Evolutionary conservation across 1,284 basidiomycete genomes (phyloP), one percentile per base, ranked within the genome.

Genomic region (Anthracocystis setariae): DNA sequence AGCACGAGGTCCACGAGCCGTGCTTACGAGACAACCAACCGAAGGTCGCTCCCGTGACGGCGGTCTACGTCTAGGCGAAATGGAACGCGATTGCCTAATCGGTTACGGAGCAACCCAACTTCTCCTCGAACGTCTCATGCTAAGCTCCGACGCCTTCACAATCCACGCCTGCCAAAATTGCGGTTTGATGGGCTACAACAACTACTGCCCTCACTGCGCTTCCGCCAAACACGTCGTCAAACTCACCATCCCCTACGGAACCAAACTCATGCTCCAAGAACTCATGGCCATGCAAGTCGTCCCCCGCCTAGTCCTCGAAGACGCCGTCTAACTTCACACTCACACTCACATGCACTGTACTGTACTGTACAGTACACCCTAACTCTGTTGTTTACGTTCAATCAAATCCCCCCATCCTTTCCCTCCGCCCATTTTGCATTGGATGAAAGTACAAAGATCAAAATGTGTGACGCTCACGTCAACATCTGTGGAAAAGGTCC

Each of bases 21-120:
- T 94, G 15, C 86, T 98, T 47, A 99, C 96, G 2, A 90, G 96
- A 29, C 96, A 99, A 84, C 96, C 96, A 1, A 98, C 96, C 1
- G 96, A 99, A 85, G 96, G 96, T 85, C 90, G 96, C 57, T 96
- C 93, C 46, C 89, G 96, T 63, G 96, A 98, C 84, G 96, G 96
- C 80, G 96, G 96, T 69, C 86, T 99, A 70, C 92, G 96, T 59
- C 87, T 99, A 17, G 96, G 96, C 60, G 96, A 99, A 85, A 98
- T 99, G 96, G 96, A 98, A 82, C 90, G 96, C 49, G 96, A 98
- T 84, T 98, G 79, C 68, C 63, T 83, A 15, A 84, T 84, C 57
- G 71, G 75, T n/a, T 80, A 79, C 51, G 79, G 79, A 2, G 96
- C 96, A 2, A 96, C 94, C 1, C 95, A 98, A 81, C 87, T 99